Base-by-base conservation (phyloP, 75 land plant genomes). In the Ceratopteris richardii region DNA sequence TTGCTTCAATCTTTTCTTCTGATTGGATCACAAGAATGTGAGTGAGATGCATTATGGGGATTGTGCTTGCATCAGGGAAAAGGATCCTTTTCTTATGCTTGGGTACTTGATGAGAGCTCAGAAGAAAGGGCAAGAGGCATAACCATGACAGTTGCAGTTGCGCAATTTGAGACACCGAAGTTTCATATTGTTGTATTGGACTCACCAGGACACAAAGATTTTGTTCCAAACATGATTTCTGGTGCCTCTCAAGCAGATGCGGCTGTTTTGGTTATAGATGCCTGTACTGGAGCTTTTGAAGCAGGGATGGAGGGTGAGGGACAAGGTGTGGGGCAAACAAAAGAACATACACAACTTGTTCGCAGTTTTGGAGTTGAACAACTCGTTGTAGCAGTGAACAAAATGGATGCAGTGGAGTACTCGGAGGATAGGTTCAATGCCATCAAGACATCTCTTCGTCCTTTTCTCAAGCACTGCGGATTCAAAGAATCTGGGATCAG, bases 171-270 rank as follows among this genome's bases (percentile, higher is more conserved):
- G 41, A 71, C 99, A 17, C 60, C 69, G 17, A 95, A 70, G 16
- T 80, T 81, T 46, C 79, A 74, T 59, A 83, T 95, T 30, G 88
- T 95, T 62, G 44, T 90, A 56, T 82, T 95, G 29, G 99, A 95
- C 53, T 92, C 99, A 20, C 99, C 96, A 0, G 99, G 99, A 11
- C 99, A 90, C 60, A 90, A 80, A 67, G 99, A 95, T 75, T 95
- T 95, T 71, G 92, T 95, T 36, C 96, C 99, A 55, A 90, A 90
- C 64, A 81, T 90, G 96, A 95, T 95, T 44, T 80, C 91, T 64
- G 99, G 99, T 7, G 91, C 99, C 20, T 79, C 90, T 23, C 99
- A 95, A 86, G 96, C 99, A 44, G 96, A 95, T 84, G 96, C 99
- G 21, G 99, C 99, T 7, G 64, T 95, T 68, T 80, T 95, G 48